phyloP scores from a whole-genome alignment of 495 filamentous ascomycete species.

The Tuber aestivum region DNA sequence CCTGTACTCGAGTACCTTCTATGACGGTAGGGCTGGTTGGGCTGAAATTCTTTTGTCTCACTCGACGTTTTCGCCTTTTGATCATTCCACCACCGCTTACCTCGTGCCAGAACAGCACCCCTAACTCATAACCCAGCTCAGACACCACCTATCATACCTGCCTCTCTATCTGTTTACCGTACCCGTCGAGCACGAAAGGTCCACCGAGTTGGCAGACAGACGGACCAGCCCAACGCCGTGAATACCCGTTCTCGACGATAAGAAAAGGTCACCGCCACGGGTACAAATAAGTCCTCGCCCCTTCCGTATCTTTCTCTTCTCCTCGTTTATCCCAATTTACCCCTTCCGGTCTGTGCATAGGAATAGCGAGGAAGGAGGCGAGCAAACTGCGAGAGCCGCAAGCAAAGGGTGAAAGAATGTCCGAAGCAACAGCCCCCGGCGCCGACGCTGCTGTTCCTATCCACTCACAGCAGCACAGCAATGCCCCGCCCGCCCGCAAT shows the following conservation, averaged over 20 bases:
- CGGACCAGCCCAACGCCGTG: not conserved
- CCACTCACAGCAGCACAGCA: conserved; percentile 11
- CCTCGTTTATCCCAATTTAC: not conserved
- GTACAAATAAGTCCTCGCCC: not conserved
- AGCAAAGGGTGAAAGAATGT: not conserved
- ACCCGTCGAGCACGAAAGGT: not conserved
- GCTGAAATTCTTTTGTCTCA: not conserved
- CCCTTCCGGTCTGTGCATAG: not conserved
- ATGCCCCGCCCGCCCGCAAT: conserved; percentile 27
- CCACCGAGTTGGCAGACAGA: not conserved
- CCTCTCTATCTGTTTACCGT: not conserved
- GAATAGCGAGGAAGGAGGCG: not conserved
- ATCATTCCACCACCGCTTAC: not conserved
- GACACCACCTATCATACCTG: not conserved
- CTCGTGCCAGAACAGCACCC: not conserved
- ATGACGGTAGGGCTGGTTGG: not conserved
- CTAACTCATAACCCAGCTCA: not conserved
- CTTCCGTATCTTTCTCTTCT: not conserved
- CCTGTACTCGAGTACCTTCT: not conserved
- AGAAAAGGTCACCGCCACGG: not conserved
- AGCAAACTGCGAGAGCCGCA: not conserved
- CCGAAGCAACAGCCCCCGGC: conserved; percentile 9
- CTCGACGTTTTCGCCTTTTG: not conserved
- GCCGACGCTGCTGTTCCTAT: not conserved
- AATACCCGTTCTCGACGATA: not conserved